These are phyloP conservation scores for Yamadazyma songkhlaensis DNA, from an alignment of 1,139 yeast genomes.

Conservation along the genomic window DNA sequence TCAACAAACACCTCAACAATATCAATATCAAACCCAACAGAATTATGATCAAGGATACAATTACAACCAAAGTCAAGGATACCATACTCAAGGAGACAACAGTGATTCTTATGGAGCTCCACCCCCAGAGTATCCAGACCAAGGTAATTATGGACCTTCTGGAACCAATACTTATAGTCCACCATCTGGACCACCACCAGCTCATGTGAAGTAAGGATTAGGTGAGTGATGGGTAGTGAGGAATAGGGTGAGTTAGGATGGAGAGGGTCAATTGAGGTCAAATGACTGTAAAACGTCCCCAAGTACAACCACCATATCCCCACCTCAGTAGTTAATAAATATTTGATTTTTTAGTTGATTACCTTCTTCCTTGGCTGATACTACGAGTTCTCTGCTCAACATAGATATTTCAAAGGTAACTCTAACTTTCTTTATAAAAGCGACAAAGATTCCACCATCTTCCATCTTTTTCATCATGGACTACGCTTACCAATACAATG, in stretches of 20 bases:
- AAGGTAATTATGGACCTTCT: constrained; percentile 4
- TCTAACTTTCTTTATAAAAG: too few relatives aligned
- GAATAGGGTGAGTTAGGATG: too few relatives aligned
- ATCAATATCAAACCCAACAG: constrained; percentile 5
- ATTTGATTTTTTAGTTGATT: too few relatives aligned
- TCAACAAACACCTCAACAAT: constrained; percentile 7
- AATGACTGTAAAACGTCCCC: too few relatives aligned
- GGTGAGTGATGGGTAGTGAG: background rate
- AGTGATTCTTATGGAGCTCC: constrained; percentile 13
- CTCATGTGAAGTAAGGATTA: constrained; percentile 10
- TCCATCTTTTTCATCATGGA: too few relatives aligned
- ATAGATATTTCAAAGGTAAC: too few relatives aligned
- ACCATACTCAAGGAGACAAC: constrained; percentile 3
- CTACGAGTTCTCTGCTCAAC: too few relatives aligned
- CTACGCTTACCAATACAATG: too few relatives aligned
- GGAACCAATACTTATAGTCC: constrained; percentile 4
- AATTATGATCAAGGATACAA: constrained; percentile 1
- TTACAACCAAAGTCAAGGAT: constrained; percentile 1
- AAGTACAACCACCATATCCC: background rate
- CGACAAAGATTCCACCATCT: too few relatives aligned
- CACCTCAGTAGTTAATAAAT: background rate
- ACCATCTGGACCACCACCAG: constrained; percentile 17
- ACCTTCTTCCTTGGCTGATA: too few relatives aligned
- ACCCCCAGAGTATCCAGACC: constrained; percentile 15
- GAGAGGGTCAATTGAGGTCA: too few relatives aligned